These are phyloP conservation scores for Fraxinus pennsylvanica DNA, from an alignment of 257 asterid species.

Conservation along the genomic window DNA sequence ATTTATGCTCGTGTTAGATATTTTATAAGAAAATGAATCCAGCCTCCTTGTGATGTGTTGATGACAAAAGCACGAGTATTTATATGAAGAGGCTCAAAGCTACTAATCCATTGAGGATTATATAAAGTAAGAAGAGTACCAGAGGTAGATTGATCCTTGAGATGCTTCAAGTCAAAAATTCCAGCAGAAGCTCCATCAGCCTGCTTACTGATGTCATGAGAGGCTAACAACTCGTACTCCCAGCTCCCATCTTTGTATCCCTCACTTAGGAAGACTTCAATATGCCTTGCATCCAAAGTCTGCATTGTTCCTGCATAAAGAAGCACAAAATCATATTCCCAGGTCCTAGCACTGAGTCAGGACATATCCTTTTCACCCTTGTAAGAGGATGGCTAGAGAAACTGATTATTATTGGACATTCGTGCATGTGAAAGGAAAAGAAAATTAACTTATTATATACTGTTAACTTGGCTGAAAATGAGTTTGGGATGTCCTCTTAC, in stretches of 20 bases:
- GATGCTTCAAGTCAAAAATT: conserved; percentile 73
- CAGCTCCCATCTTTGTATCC: conserved; percentile 74
- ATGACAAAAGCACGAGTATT: not conserved
- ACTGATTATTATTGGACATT: not conserved
- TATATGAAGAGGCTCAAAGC: not conserved
- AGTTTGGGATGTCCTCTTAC: not conserved
- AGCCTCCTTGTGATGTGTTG: not conserved
- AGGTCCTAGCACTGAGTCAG: not conserved
- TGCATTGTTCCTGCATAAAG: conserved; percentile 88
- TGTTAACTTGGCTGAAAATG: not conserved
- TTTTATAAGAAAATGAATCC: not conserved
- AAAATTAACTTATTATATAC: not conserved
- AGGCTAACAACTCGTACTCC: conserved; percentile 66
- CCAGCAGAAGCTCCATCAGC: conserved; percentile 76
- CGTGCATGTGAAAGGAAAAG: not conserved
- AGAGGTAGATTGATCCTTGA: conserved; percentile 64
- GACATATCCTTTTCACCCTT: not conserved
- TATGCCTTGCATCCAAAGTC: conserved; percentile 87
- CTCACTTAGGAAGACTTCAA: conserved; percentile 72
- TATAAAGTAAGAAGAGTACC: conserved; percentile 41
- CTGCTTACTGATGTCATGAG: conserved; percentile 56
- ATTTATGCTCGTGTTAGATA: not conserved
- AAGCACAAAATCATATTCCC: not conserved
- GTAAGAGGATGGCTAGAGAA: not conserved
- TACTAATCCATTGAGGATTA: not conserved